Evolutionary conservation across 192 early-diverging fungal species (phyloP), one percentile per base, ranked within the genome.

Genomic region (Physocladia obscura): DNA sequence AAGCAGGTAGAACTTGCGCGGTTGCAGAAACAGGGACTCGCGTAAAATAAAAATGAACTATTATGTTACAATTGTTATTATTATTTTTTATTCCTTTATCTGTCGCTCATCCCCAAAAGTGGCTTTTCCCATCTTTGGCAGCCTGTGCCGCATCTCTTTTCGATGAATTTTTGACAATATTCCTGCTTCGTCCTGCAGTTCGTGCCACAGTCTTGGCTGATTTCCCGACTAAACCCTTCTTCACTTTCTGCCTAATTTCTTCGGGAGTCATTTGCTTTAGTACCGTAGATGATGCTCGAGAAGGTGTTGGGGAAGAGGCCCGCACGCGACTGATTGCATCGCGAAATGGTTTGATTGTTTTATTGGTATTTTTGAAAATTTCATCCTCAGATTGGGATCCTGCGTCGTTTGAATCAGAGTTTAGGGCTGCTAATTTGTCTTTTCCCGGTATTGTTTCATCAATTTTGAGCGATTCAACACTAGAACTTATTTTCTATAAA

Each of bases 11-110:
- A 78, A 57, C 65, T 78, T 57, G 48, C 52, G 54, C 54, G 81
- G 56, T 52, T 79, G 26, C 69, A 79, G 67, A 69, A 77, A 56
- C 57, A 77, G 48, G 81, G 81, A 22, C 58, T 81, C 15, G 79
- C 79, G n/a, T 81, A 60, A 79, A 44, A 44, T n/a, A 44, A 44
- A n/a, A n/a, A n/a, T n/a, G n/a, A n/a, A n/a, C n/a, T n/a, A n/a
- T n/a, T n/a, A n/a, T n/a, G n/a, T n/a, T n/a, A n/a, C n/a, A n/a
- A n/a, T n/a, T n/a, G n/a, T n/a, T n/a, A 44, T n/a, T 44, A 13
- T 44, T 44, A 8, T 44, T 44, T 44, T 44, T 44, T 8, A n/a
- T 8, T 44, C 40, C 11, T 44, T 44, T 44, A 44, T 55, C 26
- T 55, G 13, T 47, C 44, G 44, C n/a, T 59, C 30, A 63, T 15